These are phyloP conservation scores for Fusarium coffeatum DNA, from an alignment of 2,329 filamentous ascomycete species.

Conservation along the genomic window DNA sequence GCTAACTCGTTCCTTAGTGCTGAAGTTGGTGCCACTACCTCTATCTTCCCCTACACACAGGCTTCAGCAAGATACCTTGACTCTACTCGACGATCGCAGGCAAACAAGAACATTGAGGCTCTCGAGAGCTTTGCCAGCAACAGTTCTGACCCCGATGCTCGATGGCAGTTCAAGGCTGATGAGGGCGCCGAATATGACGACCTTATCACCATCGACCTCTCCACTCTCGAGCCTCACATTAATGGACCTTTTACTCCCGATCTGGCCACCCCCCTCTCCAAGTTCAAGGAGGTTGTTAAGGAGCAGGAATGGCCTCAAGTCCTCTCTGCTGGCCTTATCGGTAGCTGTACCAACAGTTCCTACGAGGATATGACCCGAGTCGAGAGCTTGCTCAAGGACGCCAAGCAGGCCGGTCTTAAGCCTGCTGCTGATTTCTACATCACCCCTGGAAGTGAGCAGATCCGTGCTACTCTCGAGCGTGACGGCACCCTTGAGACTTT, in stretches of 20 bases:
- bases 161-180: conserved; percentile 80
- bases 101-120: conserved; percentile 74
- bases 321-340: conserved; percentile 95
- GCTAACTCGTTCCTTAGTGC: conserved; percentile 49
- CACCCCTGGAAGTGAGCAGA: conserved; percentile 96
- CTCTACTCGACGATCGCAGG: conserved; percentile 75
- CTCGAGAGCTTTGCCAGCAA: conserved; percentile 65
- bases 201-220: conserved; percentile 94
- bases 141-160: conserved; percentile 58
- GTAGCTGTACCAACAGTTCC: conserved; percentile 94
- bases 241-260: conserved; percentile 99
- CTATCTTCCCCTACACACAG: conserved; percentile 90
- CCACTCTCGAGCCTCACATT: conserved; percentile 95
- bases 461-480: conserved; percentile 89
- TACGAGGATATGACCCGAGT: conserved; percentile 94
- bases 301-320: conserved; percentile 96
- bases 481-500: conserved; percentile 94
- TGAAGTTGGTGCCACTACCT: conserved; percentile 95
- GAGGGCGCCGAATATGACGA: conserved; percentile 91
- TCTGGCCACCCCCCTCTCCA: conserved; percentile 96
- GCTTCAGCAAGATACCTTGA: conserved; percentile 87
- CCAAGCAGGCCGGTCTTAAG: conserved; percentile 92
- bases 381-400: conserved; percentile 83
- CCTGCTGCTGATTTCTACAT: conserved; percentile 93
- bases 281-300: conserved; percentile 95